phyloP scores from a whole-genome alignment of 257 asterid species.

The Eustoma russellianum region DNA sequence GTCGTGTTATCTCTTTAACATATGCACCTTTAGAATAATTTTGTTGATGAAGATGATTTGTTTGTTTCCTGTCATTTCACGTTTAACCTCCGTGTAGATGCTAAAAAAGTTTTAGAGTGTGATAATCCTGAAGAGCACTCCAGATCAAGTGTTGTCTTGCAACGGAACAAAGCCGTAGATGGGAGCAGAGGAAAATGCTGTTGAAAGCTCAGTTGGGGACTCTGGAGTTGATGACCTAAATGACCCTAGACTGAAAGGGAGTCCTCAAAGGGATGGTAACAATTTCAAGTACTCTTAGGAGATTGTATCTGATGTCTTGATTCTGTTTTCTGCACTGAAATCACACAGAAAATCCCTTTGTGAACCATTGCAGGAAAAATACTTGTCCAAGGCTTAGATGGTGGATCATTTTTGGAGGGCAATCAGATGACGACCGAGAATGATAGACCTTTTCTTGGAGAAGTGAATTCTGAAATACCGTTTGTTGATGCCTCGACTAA shows the following conservation, averaged over 20 bases:
- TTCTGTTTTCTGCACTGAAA: slow-evolving; percentile 4
- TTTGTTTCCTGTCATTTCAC: slow-evolving; percentile 13
- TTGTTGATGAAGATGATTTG: slow-evolving; percentile 17
- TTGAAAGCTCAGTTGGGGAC: slow-evolving; percentile 18
- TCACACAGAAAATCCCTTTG: slow-evolving; percentile 15
- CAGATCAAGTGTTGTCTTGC: slow-evolving; percentile 25
- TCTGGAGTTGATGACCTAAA: slow-evolving; percentile 18
- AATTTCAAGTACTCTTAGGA: slow-evolving; percentile 18
- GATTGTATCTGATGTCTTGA: slow-evolving; percentile 2
- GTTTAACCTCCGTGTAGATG: slow-evolving; percentile 33
- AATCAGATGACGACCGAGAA: slow-evolving; percentile 22
- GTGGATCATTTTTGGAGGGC: slow-evolving; percentile 24
- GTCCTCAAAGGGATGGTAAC: slow-evolving; percentile 34
- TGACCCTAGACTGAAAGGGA: slow-evolving; percentile 24
- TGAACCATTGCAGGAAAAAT: slow-evolving; percentile 55
- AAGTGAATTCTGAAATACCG: slow-evolving; percentile 18
- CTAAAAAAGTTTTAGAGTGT: slow-evolving; percentile 32
- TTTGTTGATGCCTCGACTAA: slow-evolving; percentile 22
- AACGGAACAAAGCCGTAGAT: slow-evolving; percentile 23
- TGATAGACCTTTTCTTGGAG: slow-evolving; percentile 23
- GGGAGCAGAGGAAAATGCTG: slow-evolving; percentile 7
- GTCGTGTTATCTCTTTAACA: too few species aligned
- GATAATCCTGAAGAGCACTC: slow-evolving; percentile 24
- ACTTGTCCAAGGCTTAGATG: slow-evolving; percentile 18
- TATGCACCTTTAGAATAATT: slow-evolving; percentile 8